These are phyloP conservation scores for Rhodotorula sp. DNA, from an alignment of 1,284 basidiomycete genomes.

Conservation along the genomic window DNA sequence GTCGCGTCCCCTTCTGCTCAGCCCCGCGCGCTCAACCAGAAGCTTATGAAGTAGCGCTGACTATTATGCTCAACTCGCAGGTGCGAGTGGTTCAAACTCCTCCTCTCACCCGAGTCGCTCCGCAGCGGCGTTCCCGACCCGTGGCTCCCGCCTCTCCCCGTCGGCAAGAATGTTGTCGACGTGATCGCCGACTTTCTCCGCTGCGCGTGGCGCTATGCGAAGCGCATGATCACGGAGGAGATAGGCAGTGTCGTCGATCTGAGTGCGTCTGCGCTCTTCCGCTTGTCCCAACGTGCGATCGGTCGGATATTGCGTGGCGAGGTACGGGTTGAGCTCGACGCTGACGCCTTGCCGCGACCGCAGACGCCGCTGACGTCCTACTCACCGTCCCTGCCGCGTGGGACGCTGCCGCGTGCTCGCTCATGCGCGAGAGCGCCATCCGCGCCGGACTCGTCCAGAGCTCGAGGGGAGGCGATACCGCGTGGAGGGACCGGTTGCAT, in stretches of 20 bases:
- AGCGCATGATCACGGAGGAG: slow-evolving; percentile 75
- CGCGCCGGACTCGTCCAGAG: slow-evolving; percentile 72
- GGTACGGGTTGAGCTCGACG: too few relatives aligned
- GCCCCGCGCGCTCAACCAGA: too few relatives aligned
- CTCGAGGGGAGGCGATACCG: slow-evolving; percentile 64
- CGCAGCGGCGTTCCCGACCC: slow-evolving; percentile 59
- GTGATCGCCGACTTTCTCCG: slow-evolving; percentile 75
- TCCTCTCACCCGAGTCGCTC: slow-evolving; percentile 69
- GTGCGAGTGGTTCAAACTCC: slow-evolving; percentile 66
- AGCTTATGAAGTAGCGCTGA: too few relatives aligned
- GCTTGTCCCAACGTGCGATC: slow-evolving; percentile 14
- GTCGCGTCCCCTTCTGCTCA: too few relatives aligned
- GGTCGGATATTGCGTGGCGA: too few relatives aligned
- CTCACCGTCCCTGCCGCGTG: slow-evolving; percentile 80
- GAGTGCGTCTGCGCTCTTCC: slow-evolving; percentile 56
- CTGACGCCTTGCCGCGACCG: not conserved
- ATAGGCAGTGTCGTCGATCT: slow-evolving; percentile 78
- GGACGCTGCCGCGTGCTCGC: slow-evolving; percentile 74
- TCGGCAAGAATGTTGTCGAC: slow-evolving; percentile 68
- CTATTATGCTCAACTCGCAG: too few relatives aligned
- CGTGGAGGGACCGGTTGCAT: slow-evolving; percentile 72
- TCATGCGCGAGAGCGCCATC: slow-evolving; percentile 79
- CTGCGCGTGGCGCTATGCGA: slow-evolving; percentile 78
- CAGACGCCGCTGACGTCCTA: slow-evolving; percentile 75
- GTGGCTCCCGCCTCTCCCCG: slow-evolving; percentile 55